Base-by-base conservation (phyloP, 2,329 filamentous ascomycete species). In the Calonectria leucothoes region DNA sequence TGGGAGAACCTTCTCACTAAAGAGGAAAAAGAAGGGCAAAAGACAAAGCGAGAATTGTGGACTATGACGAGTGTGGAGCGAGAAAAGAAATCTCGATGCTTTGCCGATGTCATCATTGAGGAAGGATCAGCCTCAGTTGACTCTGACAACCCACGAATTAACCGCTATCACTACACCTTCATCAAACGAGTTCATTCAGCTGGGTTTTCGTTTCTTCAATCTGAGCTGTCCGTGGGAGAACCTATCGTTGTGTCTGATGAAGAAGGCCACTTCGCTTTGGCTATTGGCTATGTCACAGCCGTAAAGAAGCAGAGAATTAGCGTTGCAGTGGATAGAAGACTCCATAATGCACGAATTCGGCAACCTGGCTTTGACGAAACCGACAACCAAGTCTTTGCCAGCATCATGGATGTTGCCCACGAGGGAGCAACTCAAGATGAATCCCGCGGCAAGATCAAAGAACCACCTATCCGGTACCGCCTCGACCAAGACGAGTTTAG, bases 401-500 rank as follows among this genome's bases (percentile, higher is more conserved):
- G 96, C 61, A 96, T 98, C 76, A 98, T 98, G 95, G 94, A 98
- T 77, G 93, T 97, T 31, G 89, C 88, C 8, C 80, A 82, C 6
- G 89, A 92, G 78, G 90, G 89, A 1, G 87, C 87, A 42, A 85
- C 85, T 0, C 85, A 88, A 29, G 86, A 90, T 42, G 86, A 91
- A 70, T 87, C 89, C 6, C 84, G 90, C 49, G 87, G 85, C 33
- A 89, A 87, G 76, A 87, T 88, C 76, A 87, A 88, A 71, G 87
- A 88, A 70, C 83, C 89, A 5, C 90, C 90, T 5, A 86, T 94
- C 7, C 88, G 91, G 63, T 99, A 98, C 80, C 93, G 97, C 29
- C 88, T 99, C 5, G 97, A 99, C 85, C 98, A 98, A 82, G 97
- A 99, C 80, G 97, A 99, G 82, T 99, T 99, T 84, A 98, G 95